Evolutionary conservation across 2,329 filamentous ascomycete genomes (phyloP).

Genomic region (Penicillium sclerotiorum): DNA sequence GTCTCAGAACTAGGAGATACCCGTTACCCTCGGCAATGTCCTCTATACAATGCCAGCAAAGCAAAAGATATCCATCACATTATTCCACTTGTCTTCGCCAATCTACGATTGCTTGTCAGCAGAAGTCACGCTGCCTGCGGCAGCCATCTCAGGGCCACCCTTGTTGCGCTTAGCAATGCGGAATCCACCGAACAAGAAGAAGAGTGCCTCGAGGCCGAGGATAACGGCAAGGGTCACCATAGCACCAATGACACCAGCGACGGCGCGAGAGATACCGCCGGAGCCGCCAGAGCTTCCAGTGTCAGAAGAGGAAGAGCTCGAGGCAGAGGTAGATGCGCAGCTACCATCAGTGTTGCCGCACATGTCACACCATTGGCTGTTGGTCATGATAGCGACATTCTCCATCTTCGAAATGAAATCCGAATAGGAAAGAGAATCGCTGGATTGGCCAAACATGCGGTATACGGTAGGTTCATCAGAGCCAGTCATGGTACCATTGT

Average conservation of each 20-base stretch:
- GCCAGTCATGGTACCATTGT: constrained; percentile 60
- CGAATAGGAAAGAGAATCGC: constrained; percentile 64
- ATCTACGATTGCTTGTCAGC: constrained; percentile 25
- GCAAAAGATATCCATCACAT: constrained; percentile 3
- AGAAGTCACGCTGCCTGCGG: constrained; percentile 11
- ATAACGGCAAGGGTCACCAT: constrained; percentile 68
- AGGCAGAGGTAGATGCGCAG: constrained; percentile 55
- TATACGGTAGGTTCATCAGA: constrained; percentile 54
- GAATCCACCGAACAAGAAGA: constrained; percentile 60
- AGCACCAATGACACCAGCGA: constrained; percentile 80
- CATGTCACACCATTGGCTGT: constrained; percentile 69
- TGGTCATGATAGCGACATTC: constrained; percentile 67
- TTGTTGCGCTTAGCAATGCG: constrained; percentile 59
- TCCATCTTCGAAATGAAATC: constrained; percentile 67
- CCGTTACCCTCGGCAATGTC: not conserved
- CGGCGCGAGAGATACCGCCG: constrained; percentile 63
- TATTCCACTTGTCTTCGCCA: not conserved
- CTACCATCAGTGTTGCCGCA: constrained; percentile 73
- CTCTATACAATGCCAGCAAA: not conserved
- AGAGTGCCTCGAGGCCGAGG: constrained; percentile 57
- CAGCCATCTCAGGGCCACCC: constrained; percentile 11
- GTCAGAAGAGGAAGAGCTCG: constrained; percentile 27
- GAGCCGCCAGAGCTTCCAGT: constrained; percentile 22
- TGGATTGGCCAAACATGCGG: constrained; percentile 62
- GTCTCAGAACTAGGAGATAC: constrained; percentile 9